A percentile compares a stretch with the other conserved stretches of the same genome.
These are phyloP conservation scores for Eutrema japonicum DNA, from an alignment of 345 rosid genomes.

Conservation along the genomic window DNA sequence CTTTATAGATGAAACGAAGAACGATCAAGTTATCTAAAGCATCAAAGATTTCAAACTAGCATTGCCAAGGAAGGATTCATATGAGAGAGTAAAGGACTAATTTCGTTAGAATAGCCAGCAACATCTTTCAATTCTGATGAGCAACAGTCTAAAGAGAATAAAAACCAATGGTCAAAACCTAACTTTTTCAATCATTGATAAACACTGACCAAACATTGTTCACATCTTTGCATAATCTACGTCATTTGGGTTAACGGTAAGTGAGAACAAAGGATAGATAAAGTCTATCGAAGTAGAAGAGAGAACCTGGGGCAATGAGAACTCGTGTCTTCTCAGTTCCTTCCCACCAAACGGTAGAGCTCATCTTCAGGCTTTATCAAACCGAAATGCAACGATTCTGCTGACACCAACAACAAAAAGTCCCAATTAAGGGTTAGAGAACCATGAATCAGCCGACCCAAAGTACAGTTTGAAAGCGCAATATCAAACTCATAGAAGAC, in stretches of 20 bases:
- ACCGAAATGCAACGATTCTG: slow-evolving; percentile 2
- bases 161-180: background rate
- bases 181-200: background rate
- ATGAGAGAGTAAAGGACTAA: background rate
- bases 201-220: slow-evolving; percentile 4
- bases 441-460: background rate
- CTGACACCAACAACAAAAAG: background rate
- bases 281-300: background rate
- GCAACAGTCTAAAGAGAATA: background rate
- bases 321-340: slow-evolving; percentile 50
- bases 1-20: slow-evolving; percentile 36
- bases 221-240: background rate
- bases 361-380: slow-evolving; percentile 32
- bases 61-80: background rate
- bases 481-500: background rate
- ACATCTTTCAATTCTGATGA: background rate
- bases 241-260: background rate
- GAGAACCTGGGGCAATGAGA: slow-evolving; percentile 47
- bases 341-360: slow-evolving; percentile 46
- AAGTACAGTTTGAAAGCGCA: no score
- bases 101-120: background rate
- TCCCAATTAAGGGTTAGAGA: background rate
- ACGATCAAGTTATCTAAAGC: background rate
- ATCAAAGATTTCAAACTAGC: background rate
- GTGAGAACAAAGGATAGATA: no score